These are phyloP conservation scores for Fonsecaea pugnacius DNA, from an alignment of 2,329 filamentous ascomycete species.

Conservation along the genomic window DNA sequence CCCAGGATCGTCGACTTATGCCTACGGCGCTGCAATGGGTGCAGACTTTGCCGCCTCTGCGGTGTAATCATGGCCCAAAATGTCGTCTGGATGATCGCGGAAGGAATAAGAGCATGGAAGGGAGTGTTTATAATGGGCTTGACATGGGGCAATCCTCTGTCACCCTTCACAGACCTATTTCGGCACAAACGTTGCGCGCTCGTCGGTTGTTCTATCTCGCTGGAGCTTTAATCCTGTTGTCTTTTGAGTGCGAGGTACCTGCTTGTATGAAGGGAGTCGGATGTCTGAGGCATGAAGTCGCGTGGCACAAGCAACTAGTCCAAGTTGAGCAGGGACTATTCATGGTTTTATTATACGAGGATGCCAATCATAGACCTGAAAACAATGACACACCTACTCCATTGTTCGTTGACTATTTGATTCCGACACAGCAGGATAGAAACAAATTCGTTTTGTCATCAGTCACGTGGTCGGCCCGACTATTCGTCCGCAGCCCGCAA, in stretches of 20 bases:
- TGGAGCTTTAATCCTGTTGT: neutral
- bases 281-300: neutral
- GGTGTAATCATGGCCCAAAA: neutral
- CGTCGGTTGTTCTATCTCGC: neutral
- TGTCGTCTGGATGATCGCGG: neutral
- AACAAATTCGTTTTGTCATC: neutral
- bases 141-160: neutral
- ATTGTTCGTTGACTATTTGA: neutral
- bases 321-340: neutral
- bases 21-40: constrained; percentile 3
- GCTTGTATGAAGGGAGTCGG: neutral
- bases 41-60: constrained; percentile 6
- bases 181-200: neutral
- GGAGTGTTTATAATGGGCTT: neutral
- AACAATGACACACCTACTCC: neutral
- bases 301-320: neutral
- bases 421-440: neutral
- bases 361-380: neutral
- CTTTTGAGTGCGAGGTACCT: neutral
- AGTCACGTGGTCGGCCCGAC: neutral
- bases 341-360: neutral
- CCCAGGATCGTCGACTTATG: neutral
- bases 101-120: neutral
- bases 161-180: neutral
- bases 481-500: neutral